Evolutionary conservation across 129 eudicot species (phyloP).

Genomic region (Tagetes patula): DNA sequence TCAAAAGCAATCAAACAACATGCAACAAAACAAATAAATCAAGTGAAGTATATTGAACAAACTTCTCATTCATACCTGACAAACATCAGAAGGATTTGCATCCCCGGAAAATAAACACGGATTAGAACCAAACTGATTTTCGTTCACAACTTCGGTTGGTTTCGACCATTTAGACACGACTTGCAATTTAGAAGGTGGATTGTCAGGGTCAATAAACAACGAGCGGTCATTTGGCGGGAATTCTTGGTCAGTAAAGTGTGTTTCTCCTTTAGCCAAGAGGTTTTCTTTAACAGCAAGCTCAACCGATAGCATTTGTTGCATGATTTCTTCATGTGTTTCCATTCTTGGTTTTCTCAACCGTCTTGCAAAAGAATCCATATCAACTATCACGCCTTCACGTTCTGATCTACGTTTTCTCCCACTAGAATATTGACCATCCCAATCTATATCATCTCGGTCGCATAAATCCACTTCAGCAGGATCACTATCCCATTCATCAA

Average conservation of each 20-base stretch:
- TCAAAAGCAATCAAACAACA: conserved; percentile 19
- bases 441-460: conserved; percentile 93
- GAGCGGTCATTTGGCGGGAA: conserved; percentile 93
- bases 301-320: conserved; percentile 89
- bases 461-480: conserved; percentile 98
- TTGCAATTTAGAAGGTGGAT: conserved; percentile 86
- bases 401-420: conserved; percentile 90
- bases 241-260: conserved; percentile 89
- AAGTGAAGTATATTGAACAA: neutral
- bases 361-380: conserved; percentile 90
- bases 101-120: conserved; percentile 89
- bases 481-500: conserved; percentile 98
- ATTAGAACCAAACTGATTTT: conserved; percentile 52
- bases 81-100: conserved; percentile 95
- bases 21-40: neutral
- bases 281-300: conserved; percentile 95
- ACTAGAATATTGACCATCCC: conserved; percentile 99
- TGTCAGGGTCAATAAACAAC: conserved; percentile 76
- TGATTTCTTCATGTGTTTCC: conserved; percentile 88
- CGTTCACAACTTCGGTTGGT: conserved; percentile 74
- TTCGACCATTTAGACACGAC: conserved; percentile 96
- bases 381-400: conserved; percentile 76
- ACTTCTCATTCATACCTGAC: conserved; percentile 58
- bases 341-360: conserved; percentile 78
- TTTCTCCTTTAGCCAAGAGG: conserved; percentile 84